These are phyloP conservation scores for Penicillium sp. DNA, from an alignment of 2,329 filamentous ascomycete genomes.

Conservation along the genomic window DNA sequence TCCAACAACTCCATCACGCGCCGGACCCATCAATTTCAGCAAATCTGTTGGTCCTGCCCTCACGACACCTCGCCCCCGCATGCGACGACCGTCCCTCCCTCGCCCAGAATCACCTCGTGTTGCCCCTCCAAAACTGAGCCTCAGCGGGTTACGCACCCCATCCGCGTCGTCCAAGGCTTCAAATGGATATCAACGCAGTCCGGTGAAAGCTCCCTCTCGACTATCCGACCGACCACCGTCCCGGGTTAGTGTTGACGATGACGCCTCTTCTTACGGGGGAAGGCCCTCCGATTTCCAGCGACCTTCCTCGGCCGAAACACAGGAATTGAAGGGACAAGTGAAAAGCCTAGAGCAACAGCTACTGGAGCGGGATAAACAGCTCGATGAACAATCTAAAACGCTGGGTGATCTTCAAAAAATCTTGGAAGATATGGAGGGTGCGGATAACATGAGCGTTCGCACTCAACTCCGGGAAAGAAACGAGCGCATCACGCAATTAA, in stretches of 20 bases:
- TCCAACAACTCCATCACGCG: constrained; percentile 69
- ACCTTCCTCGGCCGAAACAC: constrained; percentile 32
- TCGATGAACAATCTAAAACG: constrained; percentile 84
- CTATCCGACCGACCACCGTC: constrained; percentile 45
- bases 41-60: constrained; percentile 79
- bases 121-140: constrained; percentile 59
- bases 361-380: constrained; percentile 80
- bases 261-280: constrained; percentile 33
- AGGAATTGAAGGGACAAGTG: constrained; percentile 69
- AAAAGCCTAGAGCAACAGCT: constrained; percentile 73
- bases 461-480: constrained; percentile 91
- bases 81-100: constrained; percentile 73
- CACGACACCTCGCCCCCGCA: constrained; percentile 69
- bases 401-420: constrained; percentile 89
- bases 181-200: constrained; percentile 52
- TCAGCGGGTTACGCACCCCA: constrained; percentile 61
- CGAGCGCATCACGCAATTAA: constrained; percentile 91
- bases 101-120: constrained; percentile 82
- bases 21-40: constrained; percentile 78
- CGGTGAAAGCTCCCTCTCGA: constrained; percentile 43
- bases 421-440: constrained; percentile 79
- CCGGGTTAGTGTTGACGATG: constrained; percentile 44
- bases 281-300: constrained; percentile 37
- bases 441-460: constrained; percentile 76
- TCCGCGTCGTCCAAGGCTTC: constrained; percentile 47